Evolutionary conservation across 345 rosid genomes (phyloP), one percentile per base, ranked within the genome.

Genomic region (Geranium rotundifolium): DNA sequence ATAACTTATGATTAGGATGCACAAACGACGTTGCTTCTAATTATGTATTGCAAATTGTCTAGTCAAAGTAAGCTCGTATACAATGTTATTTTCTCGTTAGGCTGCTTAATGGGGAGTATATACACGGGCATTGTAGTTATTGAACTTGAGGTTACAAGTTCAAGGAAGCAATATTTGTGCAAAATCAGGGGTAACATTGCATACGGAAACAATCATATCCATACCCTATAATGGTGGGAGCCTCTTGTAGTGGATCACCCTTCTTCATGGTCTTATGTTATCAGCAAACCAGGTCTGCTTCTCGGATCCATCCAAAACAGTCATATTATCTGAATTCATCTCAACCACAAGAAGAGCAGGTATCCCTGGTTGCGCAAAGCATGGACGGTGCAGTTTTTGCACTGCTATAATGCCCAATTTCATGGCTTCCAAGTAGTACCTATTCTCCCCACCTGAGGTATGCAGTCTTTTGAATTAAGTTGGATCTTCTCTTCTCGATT

Each of bases 361-460:
- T 81, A 34, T 59, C 69, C 54, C 68, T 81, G 29, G 82, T 76
- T 6, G 85, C 81, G 12, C 81, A 79, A 57, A 71, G 80, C 30
- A 27, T 59, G 61, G 82, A 79, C 7, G 86, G 83, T 4, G 2
- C 82, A 18, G 76, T 75, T 6, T 65, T 78, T 0, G 0, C 29
- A 0, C 23, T 58, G 0, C 8, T 72, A 13, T 73, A 79, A 1
- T 23, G 27, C 69, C 71, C 14, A 59, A 73, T 2, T 56, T 61
- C 58, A 1, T 75, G 73, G 57, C 69, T 17, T 60, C 74, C 3
- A 61, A 63, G 64, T 2, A 74, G 14, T 77, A 80, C 62, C 77
- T 80, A 54, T 69, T 74, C 56, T 83, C 80, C 16, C 81, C 77
- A 16, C 54, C 72, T 4, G 78, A 78, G 81, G 84, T 75, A 57